These are phyloP conservation scores for Rhinocladiella similis DNA, from an alignment of 2,329 filamentous ascomycete genomes.

Conservation along the genomic window DNA sequence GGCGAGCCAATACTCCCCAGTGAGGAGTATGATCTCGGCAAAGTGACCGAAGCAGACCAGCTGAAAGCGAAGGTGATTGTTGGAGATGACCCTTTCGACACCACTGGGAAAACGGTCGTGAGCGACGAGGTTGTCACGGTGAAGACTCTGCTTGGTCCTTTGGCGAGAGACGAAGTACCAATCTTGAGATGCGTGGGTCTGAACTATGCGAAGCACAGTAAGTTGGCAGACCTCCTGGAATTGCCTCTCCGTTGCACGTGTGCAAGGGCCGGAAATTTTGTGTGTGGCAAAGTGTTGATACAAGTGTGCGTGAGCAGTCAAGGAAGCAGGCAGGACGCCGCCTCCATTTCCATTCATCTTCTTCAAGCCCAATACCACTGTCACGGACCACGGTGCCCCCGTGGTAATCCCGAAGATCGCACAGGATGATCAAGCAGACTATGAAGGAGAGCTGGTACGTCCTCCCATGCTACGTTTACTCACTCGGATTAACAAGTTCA, in stretches of 20 bases:
- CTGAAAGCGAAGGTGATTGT: slow-evolving; percentile 55
- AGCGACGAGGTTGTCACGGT: slow-evolving; percentile 57
- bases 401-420: slow-evolving; percentile 36
- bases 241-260: not conserved
- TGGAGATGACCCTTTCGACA: slow-evolving; percentile 53
- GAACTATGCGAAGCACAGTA: slow-evolving; percentile 51
- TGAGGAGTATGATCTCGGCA: slow-evolving; percentile 46
- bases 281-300: not conserved
- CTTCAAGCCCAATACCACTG: slow-evolving; percentile 40
- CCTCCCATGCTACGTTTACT: not conserved
- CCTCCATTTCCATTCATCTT: slow-evolving; percentile 41
- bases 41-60: slow-evolving; percentile 46
- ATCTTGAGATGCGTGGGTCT: slow-evolving; percentile 54
- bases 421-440: slow-evolving; percentile 43
- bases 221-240: not conserved
- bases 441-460: slow-evolving; percentile 42
- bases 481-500: not conserved
- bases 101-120: slow-evolving; percentile 34
- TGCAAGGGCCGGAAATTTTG: not conserved
- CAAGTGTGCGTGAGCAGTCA: slow-evolving; percentile 25
- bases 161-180: slow-evolving; percentile 53
- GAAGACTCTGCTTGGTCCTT: slow-evolving; percentile 54
- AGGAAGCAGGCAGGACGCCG: slow-evolving; percentile 40
- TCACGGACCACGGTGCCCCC: slow-evolving; percentile 34
- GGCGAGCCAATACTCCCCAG: slow-evolving; percentile 55